Evolutionary conservation across 306 rosid genomes (phyloP), one percentile per base, ranked within the genome.

Genomic region (Cicer cuneatum): DNA sequence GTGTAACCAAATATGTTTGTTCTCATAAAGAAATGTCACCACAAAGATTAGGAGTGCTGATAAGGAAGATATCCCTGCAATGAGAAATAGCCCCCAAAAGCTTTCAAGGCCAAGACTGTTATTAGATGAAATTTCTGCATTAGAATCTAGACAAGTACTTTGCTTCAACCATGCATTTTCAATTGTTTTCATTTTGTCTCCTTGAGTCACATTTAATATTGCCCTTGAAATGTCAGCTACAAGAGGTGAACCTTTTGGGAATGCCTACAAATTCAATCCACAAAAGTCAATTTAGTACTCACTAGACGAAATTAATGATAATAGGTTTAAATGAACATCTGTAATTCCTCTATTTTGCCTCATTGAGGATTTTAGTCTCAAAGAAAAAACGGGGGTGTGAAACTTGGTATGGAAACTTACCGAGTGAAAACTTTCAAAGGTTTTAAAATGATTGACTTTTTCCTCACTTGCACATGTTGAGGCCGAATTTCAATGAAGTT

Each of bases 31-130:
- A 48, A 88, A 88, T 39, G 43, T 72, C 0, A 51, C 15, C 8
- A 41, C 45, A 40, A 47, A 85, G 58, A 82, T 6, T 12, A 69
- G 1, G 2, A 89, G 83, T 14, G 90, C 84, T 3, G 21, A n/a
- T 1, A 81, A 0, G 0, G 85, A 85, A 64, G 85, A 72, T 41
- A 21, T 43, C 19, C 84, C 82, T 1, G 78, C 86, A 11, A 87
- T 61, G 21, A 89, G 79, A 74, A 87, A 89, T 8, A 89, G 80
- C 5, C 91, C 92, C 85, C 89, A 74, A 16, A 90, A 88, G 80
- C 86, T 88, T 6, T 69, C 72, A 1, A 91, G 82, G 65, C 85
- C 81, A 1, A 90, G 87, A 74, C 78, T 82, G 10, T 58, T 80
- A 8, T 65, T 14, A 1, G 89, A 81, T 58, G 88, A 77, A 14